phyloP scores from a whole-genome alignment of 164 flowering plant species.

The Nelumbo lutea region DNA sequence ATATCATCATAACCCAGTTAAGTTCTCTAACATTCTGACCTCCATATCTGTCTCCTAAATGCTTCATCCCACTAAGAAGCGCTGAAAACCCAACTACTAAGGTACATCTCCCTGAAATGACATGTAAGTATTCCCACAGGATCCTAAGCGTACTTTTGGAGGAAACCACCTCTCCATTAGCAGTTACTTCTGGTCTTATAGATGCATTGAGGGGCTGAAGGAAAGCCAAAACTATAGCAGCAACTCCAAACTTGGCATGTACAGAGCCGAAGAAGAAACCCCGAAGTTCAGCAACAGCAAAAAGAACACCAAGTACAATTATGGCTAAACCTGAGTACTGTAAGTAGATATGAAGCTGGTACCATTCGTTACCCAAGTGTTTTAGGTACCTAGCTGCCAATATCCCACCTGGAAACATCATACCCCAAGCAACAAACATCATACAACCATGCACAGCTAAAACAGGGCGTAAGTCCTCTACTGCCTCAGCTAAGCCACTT shows the following conservation, averaged over 20 bases:
- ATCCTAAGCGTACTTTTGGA: slow-evolving; percentile 31
- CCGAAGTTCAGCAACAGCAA: slow-evolving; percentile 94
- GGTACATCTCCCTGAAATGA: slow-evolving; percentile 62
- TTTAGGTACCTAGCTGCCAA: slow-evolving; percentile 87
- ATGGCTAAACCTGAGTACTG: slow-evolving; percentile 92
- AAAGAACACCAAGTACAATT: slow-evolving; percentile 75
- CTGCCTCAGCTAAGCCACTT: slow-evolving; percentile 96
- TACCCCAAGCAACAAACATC: slow-evolving; percentile 99
- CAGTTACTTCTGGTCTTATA: slow-evolving; percentile 65
- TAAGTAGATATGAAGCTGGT: slow-evolving; percentile 75
- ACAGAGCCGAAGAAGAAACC: slow-evolving; percentile 60
- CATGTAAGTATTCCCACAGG: slow-evolving; percentile 85
- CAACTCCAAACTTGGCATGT: slow-evolving; percentile 86
- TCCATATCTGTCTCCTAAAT: slow-evolving; percentile 83
- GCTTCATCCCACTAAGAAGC: slow-evolving; percentile 82
- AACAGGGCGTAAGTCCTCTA: slow-evolving; percentile 88
- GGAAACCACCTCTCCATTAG: slow-evolving; percentile 49
- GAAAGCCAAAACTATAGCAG: slow-evolving; percentile 66
- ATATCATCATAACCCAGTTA: slow-evolving; percentile 61
- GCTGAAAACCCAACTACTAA: slow-evolving; percentile 67
- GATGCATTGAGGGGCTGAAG: slow-evolving; percentile 78
- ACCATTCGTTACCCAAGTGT: slow-evolving; percentile 93
- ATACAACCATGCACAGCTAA: slow-evolving; percentile 97
- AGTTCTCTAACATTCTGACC: slow-evolving; percentile 64
- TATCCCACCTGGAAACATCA: slow-evolving; percentile 89